phyloP scores from a whole-genome alignment of 2,329 filamentous ascomycete species.

The Atkinsonella hypoxylon region DNA sequence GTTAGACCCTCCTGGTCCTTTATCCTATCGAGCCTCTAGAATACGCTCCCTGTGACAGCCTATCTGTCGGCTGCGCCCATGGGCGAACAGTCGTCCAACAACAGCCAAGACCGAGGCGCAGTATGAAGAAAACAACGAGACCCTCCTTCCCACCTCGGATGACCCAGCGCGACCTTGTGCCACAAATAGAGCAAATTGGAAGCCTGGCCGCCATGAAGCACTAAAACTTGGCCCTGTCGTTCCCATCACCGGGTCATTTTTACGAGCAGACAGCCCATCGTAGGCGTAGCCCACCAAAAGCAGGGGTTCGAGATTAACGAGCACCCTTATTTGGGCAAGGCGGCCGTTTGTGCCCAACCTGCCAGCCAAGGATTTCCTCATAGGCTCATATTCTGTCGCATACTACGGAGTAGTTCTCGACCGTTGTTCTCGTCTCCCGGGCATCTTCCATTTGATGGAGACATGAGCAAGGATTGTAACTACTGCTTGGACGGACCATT shows the following conservation, averaged over 20 bases:
- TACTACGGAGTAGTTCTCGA: no score
- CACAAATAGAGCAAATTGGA: constrained; percentile 4
- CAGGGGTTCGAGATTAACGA: neutral
- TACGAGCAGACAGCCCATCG: no score
- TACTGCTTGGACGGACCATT: no score
- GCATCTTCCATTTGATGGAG: no score
- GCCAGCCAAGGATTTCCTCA: neutral
- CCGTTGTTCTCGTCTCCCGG: no score
- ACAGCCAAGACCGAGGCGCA: constrained; percentile 5
- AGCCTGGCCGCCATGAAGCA: neutral
- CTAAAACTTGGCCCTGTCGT: neutral
- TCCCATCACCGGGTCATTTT: neutral
- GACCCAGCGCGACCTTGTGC: constrained; percentile 3
- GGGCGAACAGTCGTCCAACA: neutral
- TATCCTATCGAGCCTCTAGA: constrained; percentile 9
- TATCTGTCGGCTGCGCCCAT: no score
- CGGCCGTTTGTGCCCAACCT: constrained; percentile 7
- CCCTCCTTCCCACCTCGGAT: neutral
- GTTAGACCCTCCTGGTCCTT: neutral
- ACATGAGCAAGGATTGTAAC: no score
- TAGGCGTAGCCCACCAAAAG: no score
- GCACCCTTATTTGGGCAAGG: neutral
- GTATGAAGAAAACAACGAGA: neutral
- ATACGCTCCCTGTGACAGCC: constrained; percentile 12
- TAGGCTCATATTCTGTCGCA: no score